Evolutionary conservation across 768 basidiomycete genomes (phyloP).

Genomic region (Macrocybe gigantea): DNA sequence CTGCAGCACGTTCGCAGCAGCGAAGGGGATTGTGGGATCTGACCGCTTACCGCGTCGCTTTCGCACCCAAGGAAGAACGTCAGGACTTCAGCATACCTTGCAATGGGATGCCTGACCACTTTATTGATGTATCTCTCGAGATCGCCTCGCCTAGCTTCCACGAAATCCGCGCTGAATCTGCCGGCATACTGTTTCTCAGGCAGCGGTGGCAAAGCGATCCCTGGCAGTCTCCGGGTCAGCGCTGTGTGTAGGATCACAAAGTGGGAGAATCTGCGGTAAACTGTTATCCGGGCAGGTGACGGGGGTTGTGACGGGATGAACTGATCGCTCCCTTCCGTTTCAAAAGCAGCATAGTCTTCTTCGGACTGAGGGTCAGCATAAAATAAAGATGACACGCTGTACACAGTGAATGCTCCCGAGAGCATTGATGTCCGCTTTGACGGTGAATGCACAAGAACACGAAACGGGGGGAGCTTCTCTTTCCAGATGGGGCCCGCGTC

Average conservation of each 20-base stretch:
- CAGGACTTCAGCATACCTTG: slow-evolving; percentile 72
- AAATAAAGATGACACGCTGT: slow-evolving; percentile 75
- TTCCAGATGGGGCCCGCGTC: slow-evolving; percentile 71
- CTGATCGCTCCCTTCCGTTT: slow-evolving; percentile 12
- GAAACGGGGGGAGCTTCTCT: slow-evolving; percentile 65
- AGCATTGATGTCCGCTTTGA: slow-evolving; percentile 64
- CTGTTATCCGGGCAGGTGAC: slow-evolving; percentile 57
- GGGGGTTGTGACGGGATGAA: slow-evolving; percentile 14
- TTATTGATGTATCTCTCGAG: slow-evolving; percentile 72
- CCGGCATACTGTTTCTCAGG: slow-evolving; percentile 85
- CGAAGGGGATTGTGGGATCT: background rate
- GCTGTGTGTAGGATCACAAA: slow-evolving; percentile 76
- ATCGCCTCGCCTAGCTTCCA: slow-evolving; percentile 77
- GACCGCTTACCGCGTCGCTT: slow-evolving; percentile 56
- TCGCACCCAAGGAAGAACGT: slow-evolving; percentile 78
- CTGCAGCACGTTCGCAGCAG: no score
- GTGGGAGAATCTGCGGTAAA: slow-evolving; percentile 79
- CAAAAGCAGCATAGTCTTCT: slow-evolving; percentile 6
- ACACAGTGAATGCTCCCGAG: slow-evolving; percentile 70
- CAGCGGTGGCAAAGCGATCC: slow-evolving; percentile 73
- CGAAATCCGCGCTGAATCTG: slow-evolving; percentile 73
- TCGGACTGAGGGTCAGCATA: slow-evolving; percentile 17
- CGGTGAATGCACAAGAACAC: slow-evolving; percentile 73
- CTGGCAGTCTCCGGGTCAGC: slow-evolving; percentile 62
- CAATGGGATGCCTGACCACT: slow-evolving; percentile 69